These are phyloP conservation scores for Heimioporus sp. DNA, from an alignment of 768 basidiomycete species.

Conservation along the genomic window DNA sequence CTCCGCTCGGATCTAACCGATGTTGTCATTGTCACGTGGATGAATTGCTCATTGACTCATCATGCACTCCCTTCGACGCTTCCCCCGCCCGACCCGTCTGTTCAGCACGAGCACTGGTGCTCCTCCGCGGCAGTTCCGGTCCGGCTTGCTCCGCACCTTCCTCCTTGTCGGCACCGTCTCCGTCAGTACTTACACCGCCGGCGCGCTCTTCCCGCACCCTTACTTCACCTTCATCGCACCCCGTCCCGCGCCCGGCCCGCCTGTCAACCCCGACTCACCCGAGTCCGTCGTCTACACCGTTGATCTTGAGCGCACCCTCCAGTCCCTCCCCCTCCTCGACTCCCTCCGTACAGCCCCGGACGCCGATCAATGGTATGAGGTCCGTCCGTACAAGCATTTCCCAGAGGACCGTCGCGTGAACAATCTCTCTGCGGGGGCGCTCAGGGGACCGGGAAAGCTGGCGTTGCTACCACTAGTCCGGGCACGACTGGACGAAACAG, in stretches of 20 bases:
- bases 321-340: conserved; percentile 58
- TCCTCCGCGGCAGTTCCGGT: not conserved
- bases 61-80: conserved; percentile 7
- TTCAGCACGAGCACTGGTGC: conserved; percentile 12
- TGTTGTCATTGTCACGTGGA: not conserved
- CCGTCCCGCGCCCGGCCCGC: conserved; percentile 71
- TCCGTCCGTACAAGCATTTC: conserved; percentile 66
- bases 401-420: conserved; percentile 78
- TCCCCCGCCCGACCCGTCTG: conserved; percentile 6
- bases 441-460: conserved; percentile 86
- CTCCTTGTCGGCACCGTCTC: conserved; percentile 22
- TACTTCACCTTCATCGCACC: conserved; percentile 71
- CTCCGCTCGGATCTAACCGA: conserved; percentile 26
- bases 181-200: conserved; percentile 42
- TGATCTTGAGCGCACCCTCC: conserved; percentile 65
- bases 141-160: conserved; percentile 12
- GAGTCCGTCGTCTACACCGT: conserved; percentile 57
- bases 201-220: conserved; percentile 70
- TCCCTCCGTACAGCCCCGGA: conserved; percentile 49
- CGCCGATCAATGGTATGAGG: conserved; percentile 69
- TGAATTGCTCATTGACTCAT: conserved; percentile 2
- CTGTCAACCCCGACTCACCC: conserved; percentile 46
- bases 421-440: conserved; percentile 77
- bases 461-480: conserved; percentile 79
- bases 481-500: conserved; percentile 69